phyloP scores from a whole-genome alignment of 108 stramenopile genomes.

The Pseudonitzschia multiseries region DNA sequence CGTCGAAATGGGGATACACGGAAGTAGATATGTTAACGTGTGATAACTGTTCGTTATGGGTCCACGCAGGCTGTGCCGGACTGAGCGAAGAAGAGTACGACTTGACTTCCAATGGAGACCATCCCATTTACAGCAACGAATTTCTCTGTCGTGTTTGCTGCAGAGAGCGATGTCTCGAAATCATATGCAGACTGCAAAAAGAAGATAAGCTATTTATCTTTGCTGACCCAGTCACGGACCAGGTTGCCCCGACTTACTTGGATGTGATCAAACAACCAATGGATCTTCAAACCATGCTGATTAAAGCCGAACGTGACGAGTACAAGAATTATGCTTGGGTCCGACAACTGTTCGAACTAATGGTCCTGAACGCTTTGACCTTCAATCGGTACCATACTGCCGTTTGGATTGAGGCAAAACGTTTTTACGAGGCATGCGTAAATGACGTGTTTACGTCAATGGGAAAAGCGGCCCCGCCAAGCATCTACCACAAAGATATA shows the following conservation, averaged over 20 bases:
- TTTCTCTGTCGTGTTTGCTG: slow-evolving; percentile 65
- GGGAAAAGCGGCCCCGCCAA: slow-evolving; percentile 55
- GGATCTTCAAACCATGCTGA: slow-evolving; percentile 92
- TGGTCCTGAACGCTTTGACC: slow-evolving; percentile 81
- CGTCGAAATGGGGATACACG: slow-evolving; percentile 60
- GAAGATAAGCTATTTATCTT: slow-evolving; percentile 70
- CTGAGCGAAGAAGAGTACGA: slow-evolving; percentile 58
- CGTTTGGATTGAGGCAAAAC: slow-evolving; percentile 68
- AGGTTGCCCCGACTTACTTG: slow-evolving; percentile 87
- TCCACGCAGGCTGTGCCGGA: slow-evolving; percentile 79
- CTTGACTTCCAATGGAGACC: slow-evolving; percentile 44
- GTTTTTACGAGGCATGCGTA: slow-evolving; percentile 49
- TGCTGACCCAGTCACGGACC: slow-evolving; percentile 81
- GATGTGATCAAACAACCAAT: slow-evolving; percentile 92
- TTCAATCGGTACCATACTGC: slow-evolving; percentile 69
- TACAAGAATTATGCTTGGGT: slow-evolving; percentile 77
- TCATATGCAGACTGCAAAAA: slow-evolving; percentile 46
- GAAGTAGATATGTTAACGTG: slow-evolving; percentile 73
- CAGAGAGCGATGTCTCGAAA: slow-evolving; percentile 39
- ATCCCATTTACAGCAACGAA: slow-evolving; percentile 61
- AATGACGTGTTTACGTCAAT: slow-evolving; percentile 40
- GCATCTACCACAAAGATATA: slow-evolving; percentile 45
- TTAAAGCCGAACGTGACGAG: slow-evolving; percentile 49
- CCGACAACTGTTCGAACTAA: slow-evolving; percentile 77
- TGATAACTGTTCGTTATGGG: slow-evolving; percentile 69